Percentiles rank a stretch among this genome's conserved stretches.
Evolutionary conservation across 176 grass and related monocot species (phyloP).

Genomic region (Lolium multiflorum): DNA sequence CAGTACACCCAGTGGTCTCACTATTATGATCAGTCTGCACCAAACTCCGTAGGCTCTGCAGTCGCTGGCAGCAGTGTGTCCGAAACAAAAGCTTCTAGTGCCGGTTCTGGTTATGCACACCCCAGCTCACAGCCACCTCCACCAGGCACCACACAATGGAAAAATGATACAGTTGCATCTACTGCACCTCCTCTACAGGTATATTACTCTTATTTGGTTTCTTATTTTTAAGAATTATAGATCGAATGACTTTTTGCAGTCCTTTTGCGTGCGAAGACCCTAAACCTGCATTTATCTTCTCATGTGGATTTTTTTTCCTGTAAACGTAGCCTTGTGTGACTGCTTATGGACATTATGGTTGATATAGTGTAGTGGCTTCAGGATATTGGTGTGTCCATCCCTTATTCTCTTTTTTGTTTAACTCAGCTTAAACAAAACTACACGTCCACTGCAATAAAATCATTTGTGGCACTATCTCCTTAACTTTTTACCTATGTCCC

Average conservation of each 20-base stretch:
- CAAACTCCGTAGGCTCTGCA: constrained; percentile 43
- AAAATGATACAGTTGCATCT: constrained; percentile 49
- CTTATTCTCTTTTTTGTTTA: neutral
- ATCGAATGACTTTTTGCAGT: constrained; percentile 14
- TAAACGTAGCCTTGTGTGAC: neutral
- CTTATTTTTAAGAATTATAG: constrained; percentile 28
- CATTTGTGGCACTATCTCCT: constrained; percentile 17
- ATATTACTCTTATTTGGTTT: constrained; percentile 46
- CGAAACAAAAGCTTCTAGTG: constrained; percentile 29
- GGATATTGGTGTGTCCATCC: neutral
- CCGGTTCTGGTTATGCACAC: constrained; percentile 52
- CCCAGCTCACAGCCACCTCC: constrained; percentile 75
- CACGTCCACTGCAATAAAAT: neutral
- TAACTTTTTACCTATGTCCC: neutral
- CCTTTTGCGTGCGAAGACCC: constrained; percentile 18
- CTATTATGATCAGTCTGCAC: constrained; percentile 66
- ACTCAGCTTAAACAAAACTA: neutral
- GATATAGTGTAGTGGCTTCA: constrained; percentile 5
- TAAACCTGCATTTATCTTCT: constrained; percentile 19
- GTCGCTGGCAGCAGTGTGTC: constrained; percentile 35
- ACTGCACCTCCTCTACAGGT: constrained; percentile 62
- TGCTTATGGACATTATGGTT: constrained; percentile 16
- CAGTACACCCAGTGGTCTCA: constrained; percentile 75
- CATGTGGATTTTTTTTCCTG: neutral
- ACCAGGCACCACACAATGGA: constrained; percentile 84